These are phyloP conservation scores for Wallacemonas sp. DNA, from an alignment of 208 protist species.

Conservation along the genomic window DNA sequence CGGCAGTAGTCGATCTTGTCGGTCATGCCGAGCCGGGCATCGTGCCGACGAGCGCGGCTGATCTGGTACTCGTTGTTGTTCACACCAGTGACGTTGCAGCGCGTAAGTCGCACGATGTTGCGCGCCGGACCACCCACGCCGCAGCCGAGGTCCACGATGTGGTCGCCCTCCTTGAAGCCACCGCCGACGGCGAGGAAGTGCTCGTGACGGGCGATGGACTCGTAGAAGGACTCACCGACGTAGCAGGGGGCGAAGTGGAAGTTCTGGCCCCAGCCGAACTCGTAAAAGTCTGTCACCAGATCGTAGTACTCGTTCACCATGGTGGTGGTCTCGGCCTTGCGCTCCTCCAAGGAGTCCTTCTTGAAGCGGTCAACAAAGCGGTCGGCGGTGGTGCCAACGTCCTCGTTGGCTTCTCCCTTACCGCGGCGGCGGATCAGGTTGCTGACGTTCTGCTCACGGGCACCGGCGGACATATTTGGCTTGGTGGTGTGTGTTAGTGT, in stretches of 20 bases:
- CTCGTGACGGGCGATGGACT: slow-evolving; percentile 95
- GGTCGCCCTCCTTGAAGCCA: slow-evolving; percentile 82
- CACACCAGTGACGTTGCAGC: slow-evolving; percentile 94
- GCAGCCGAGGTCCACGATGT: slow-evolving; percentile 94
- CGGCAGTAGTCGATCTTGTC: slow-evolving; percentile 86
- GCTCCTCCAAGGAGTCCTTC: slow-evolving; percentile 56
- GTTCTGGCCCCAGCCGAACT: slow-evolving; percentile 96
- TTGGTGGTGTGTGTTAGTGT: not conserved
- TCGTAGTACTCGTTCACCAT: slow-evolving; percentile 97
- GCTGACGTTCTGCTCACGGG: slow-evolving; percentile 35
- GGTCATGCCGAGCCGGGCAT: slow-evolving; percentile 62
- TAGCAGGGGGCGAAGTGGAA: slow-evolving; percentile 95
- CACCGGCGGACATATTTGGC: slow-evolving; percentile 67
- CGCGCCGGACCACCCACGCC: slow-evolving; percentile 95
- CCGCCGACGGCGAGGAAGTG: slow-evolving; percentile 91
- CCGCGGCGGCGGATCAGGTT: slow-evolving; percentile 66
- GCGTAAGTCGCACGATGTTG: slow-evolving; percentile 94
- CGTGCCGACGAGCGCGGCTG: slow-evolving; percentile 75
- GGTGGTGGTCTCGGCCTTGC: slow-evolving; percentile 70
- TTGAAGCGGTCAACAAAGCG: slow-evolving; percentile 85
- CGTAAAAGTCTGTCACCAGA: slow-evolving; percentile 97
- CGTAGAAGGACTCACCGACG: slow-evolving; percentile 87
- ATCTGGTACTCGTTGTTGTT: slow-evolving; percentile 98
- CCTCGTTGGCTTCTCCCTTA: slow-evolving; percentile 45
- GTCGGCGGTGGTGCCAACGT: slow-evolving; percentile 65